phyloP scores from a whole-genome alignment of 768 basidiomycete species.

The Paxillus ammoniavirescens region DNA sequence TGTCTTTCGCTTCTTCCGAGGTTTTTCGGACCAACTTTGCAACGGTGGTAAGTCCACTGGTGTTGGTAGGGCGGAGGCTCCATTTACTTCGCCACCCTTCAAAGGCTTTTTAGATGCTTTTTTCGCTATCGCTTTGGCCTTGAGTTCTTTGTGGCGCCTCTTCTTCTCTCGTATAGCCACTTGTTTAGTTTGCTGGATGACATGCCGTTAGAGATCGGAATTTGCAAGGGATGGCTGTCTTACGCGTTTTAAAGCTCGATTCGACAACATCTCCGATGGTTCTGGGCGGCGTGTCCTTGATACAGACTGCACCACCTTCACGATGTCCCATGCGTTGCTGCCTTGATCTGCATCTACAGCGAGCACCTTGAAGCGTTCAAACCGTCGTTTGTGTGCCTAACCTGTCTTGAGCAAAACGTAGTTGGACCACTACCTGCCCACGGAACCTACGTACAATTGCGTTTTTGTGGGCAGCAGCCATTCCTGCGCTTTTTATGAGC shows the following conservation, averaged over 20 bases:
- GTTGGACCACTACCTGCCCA: neutral
- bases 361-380: slow-evolving; percentile 47
- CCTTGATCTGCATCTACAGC: slow-evolving; percentile 40
- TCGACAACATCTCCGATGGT: slow-evolving; percentile 40
- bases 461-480: slow-evolving; percentile 55
- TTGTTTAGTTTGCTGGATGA: slow-evolving; percentile 46
- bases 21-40: slow-evolving; percentile 1
- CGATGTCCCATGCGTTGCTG: slow-evolving; percentile 46
- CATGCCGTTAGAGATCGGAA: neutral
- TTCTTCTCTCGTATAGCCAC: slow-evolving; percentile 46
- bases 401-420: neutral
- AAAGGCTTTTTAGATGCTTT: slow-evolving; percentile 10
- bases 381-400: slow-evolving; percentile 66
- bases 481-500: slow-evolving; percentile 55
- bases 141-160: slow-evolving; percentile 45
- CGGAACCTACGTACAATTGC: slow-evolving; percentile 56
- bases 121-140: slow-evolving; percentile 41
- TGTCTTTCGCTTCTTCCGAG: slow-evolving; percentile 18
- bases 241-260: slow-evolving; percentile 64
- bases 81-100: neutral
- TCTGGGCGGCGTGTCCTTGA: neutral
- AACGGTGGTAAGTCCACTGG: neutral
- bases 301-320: slow-evolving; percentile 20
- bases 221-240: slow-evolving; percentile 9
- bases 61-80: neutral